Conservation (phyloP, 2,329 filamentous ascomycete genomes). For the Microthyrium microscopicum region DNA sequence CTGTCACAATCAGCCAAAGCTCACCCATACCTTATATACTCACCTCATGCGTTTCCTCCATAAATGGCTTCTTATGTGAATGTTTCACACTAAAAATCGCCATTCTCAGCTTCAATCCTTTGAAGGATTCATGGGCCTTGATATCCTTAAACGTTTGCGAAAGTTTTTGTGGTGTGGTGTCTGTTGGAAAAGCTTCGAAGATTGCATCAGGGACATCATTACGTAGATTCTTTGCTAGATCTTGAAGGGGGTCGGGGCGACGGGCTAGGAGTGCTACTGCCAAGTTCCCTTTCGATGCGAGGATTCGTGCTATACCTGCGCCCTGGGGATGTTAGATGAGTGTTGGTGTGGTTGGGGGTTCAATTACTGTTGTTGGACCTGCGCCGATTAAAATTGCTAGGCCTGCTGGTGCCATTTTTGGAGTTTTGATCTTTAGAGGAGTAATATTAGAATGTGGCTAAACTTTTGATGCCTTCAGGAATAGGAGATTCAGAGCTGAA, state of each 20-base stretch:
- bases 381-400: constrained; percentile 19
- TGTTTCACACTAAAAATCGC: constrained; percentile 42
- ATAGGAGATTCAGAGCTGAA: no score
- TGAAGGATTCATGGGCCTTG: constrained; percentile 29
- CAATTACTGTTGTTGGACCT: constrained; percentile 16
- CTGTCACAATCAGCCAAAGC: constrained; percentile 15
- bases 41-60: constrained; percentile 34
- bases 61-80: constrained; percentile 36
- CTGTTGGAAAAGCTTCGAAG: constrained; percentile 35
- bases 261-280: constrained; percentile 38
- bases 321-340: constrained; percentile 19
- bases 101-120: constrained; percentile 32
- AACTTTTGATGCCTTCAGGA: no score
- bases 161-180: constrained; percentile 31
- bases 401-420: constrained; percentile 15
- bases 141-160: constrained; percentile 33
- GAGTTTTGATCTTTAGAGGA: no score
- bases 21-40: constrained; percentile 7
- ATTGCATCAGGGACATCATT: constrained; percentile 26
- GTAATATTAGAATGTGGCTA: no score
- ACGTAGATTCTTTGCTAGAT: constrained; percentile 25
- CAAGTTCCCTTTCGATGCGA: constrained; percentile 37
- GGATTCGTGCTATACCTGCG: constrained; percentile 38
- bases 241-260: constrained; percentile 27
- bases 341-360: neutral